These are phyloP conservation scores for Suillus variegatus DNA, from an alignment of 768 basidiomycete species.

Conservation along the genomic window DNA sequence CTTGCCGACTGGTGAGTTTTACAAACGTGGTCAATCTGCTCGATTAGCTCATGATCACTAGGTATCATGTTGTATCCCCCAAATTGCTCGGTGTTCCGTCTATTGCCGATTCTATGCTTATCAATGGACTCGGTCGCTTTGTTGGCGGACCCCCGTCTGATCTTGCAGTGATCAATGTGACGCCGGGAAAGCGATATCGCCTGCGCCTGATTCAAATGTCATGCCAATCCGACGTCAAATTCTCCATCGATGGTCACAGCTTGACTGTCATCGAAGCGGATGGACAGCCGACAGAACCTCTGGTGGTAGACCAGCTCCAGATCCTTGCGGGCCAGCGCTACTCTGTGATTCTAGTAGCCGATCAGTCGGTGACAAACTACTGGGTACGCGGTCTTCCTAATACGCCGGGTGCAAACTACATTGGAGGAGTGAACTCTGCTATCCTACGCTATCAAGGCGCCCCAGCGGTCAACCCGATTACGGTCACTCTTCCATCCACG, in stretches of 20 bases:
- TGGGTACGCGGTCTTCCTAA: constrained; percentile 48
- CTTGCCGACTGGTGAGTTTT: constrained; percentile 38
- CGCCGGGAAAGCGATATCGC: constrained; percentile 37
- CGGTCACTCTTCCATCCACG: constrained; percentile 23
- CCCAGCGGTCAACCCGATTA: constrained; percentile 38
- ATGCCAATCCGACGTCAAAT: constrained; percentile 43
- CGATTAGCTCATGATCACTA: constrained; percentile 1
- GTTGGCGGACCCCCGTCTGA: constrained; percentile 32
- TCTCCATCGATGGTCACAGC: constrained; percentile 46
- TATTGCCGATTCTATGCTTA: constrained; percentile 31
- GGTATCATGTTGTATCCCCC: constrained; percentile 22
- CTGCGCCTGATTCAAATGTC: constrained; percentile 39
- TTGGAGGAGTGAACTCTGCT: constrained; percentile 51
- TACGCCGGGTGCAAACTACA: constrained; percentile 21
- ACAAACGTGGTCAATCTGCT: background rate
- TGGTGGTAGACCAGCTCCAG: constrained; percentile 41
- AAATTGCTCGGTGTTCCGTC: constrained; percentile 18
- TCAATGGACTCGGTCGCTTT: constrained; percentile 42
- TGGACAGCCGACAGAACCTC: constrained; percentile 38
- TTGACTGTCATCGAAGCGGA: constrained; percentile 52
- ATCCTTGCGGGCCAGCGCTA: constrained; percentile 38
- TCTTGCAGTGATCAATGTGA: constrained; percentile 37
- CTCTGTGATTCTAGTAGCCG: constrained; percentile 33
- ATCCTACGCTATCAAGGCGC: constrained; percentile 53
- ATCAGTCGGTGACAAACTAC: constrained; percentile 37